phyloP scores from a whole-genome alignment of 1,139 yeast genomes.

The Lipomyces yarrowii region DNA sequence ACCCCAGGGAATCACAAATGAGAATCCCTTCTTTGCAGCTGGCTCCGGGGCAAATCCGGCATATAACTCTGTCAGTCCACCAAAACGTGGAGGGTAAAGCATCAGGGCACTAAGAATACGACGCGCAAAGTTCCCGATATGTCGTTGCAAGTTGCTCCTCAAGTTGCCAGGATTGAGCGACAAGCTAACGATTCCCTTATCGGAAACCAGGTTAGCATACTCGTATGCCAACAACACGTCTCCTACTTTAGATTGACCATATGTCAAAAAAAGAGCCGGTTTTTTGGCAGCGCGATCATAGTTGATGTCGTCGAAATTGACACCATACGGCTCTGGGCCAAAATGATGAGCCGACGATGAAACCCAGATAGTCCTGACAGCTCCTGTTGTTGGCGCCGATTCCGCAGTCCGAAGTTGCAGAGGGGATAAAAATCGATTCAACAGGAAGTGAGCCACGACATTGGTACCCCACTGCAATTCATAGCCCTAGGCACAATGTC shows the following conservation, averaged over 20 bases:
- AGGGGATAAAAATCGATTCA: conserved; percentile 52
- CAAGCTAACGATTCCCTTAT: not conserved
- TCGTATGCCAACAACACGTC: not conserved
- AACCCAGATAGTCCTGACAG: conserved; percentile 52
- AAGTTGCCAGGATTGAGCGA: not conserved
- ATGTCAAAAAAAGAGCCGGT: not conserved
- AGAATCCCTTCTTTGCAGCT: not conserved
- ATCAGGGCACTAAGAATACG: not conserved
- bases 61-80: conserved; percentile 1
- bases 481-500: conserved; percentile 44
- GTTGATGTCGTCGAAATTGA: conserved; percentile 9
- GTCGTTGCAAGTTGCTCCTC: not conserved
- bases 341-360: conserved; percentile 4
- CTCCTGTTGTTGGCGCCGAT: conserved; percentile 30
- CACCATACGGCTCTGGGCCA: conserved; percentile 16
- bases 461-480: conserved; percentile 56
- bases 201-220: not conserved
- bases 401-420: conserved; percentile 45
- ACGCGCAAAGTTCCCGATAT: not conserved
- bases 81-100: not conserved
- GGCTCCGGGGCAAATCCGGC: conserved; percentile 3
- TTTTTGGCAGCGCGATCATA: not conserved
- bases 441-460: conserved; percentile 53
- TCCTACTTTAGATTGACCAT: conserved; percentile 4
- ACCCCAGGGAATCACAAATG: conserved; percentile 5